A percentile compares a stretch with the other conserved stretches of the same genome.
Evolutionary conservation across 2,329 filamentous ascomycete genomes (phyloP).

Genomic region (Eutypella sp.): DNA sequence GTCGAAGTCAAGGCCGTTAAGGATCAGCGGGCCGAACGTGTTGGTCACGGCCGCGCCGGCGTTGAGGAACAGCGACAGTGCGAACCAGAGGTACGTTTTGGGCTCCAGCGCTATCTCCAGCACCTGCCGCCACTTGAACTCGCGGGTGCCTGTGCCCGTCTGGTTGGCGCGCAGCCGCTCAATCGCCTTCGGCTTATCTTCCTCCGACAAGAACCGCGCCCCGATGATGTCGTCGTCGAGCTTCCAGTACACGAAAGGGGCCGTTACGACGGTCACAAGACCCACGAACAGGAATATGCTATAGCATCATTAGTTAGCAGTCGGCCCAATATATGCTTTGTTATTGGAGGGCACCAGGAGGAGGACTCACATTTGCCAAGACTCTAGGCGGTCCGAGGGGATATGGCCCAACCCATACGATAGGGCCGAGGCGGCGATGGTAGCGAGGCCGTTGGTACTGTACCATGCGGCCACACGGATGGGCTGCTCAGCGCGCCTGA

Average conservation of each 20-base stretch:
- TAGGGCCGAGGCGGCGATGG: constrained; percentile 34
- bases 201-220: constrained; percentile 53
- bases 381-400: constrained; percentile 31
- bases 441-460: constrained; percentile 55
- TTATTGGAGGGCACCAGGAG: background rate
- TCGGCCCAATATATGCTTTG: background rate
- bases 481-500: constrained; percentile 54
- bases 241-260: constrained; percentile 53
- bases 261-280: constrained; percentile 53
- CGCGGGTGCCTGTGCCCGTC: constrained; percentile 65
- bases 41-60: constrained; percentile 59
- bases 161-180: constrained; percentile 68
- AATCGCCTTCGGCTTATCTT: constrained; percentile 61
- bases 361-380: constrained; percentile 35
- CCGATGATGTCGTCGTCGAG: constrained; percentile 56
- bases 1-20: constrained; percentile 56
- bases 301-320: background rate
- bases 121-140: constrained; percentile 62
- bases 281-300: constrained; percentile 58
- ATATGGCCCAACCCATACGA: constrained; percentile 54
- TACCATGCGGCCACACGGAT: constrained; percentile 54
- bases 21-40: constrained; percentile 60
- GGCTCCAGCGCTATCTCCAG: constrained; percentile 42
- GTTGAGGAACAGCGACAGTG: constrained; percentile 57
- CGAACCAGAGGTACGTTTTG: constrained; percentile 56